A percentile compares a stretch with the other conserved stretches of the same genome.
These are phyloP conservation scores for Aphanomyces astaci DNA, from an alignment of 352 stramenopile species.

Conservation along the genomic window DNA sequence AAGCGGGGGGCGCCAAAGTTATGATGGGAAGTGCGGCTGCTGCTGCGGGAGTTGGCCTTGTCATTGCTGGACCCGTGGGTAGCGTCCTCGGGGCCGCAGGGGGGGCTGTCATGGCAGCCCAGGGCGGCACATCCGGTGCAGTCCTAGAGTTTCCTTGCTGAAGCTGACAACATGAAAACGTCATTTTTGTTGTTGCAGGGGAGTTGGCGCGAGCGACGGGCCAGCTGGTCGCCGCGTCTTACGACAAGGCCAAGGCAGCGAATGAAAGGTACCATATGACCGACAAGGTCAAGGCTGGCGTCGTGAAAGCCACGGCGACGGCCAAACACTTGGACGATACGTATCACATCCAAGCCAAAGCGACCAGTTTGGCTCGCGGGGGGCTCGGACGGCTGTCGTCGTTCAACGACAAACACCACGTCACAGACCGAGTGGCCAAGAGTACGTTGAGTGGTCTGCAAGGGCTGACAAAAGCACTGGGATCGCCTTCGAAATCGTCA, in stretches of 20 bases:
- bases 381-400: background rate
- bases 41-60: background rate
- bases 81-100: background rate
- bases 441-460: background rate
- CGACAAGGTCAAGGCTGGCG: background rate
- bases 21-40: background rate
- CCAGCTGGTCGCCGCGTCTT: background rate
- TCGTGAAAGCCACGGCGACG: background rate
- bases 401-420: conserved; percentile 6
- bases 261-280: background rate
- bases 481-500: background rate
- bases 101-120: background rate
- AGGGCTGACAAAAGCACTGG: background rate
- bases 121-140: background rate
- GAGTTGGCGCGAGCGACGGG: conserved; percentile 1
- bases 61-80: background rate
- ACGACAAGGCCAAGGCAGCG: background rate
- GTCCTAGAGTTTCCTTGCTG: no score
- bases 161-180: background rate
- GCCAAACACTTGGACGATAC: background rate
- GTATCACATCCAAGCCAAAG: conserved; percentile 2
- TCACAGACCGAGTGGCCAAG: background rate
- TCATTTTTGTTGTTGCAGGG: background rate
- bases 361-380: background rate
- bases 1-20: background rate